These are phyloP conservation scores for Postia placenta DNA, from an alignment of 768 basidiomycete species.

Conservation along the genomic window DNA sequence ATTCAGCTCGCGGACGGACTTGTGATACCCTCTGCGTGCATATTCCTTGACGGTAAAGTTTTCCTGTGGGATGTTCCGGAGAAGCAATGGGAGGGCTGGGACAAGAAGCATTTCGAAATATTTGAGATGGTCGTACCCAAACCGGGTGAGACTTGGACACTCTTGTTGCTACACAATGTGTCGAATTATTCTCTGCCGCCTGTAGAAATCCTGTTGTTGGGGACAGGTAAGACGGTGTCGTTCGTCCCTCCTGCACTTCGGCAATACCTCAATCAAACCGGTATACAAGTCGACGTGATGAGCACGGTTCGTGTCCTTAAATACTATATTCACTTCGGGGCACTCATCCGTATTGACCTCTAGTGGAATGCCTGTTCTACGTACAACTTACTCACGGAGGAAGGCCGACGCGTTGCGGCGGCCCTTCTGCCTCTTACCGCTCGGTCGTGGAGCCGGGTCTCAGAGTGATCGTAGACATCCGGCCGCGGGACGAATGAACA, in stretches of 20 bases:
- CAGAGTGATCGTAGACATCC: neutral
- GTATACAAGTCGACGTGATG: constrained; percentile 87
- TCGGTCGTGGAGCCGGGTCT: constrained; percentile 38
- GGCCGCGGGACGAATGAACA: too few species aligned
- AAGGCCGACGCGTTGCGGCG: constrained; percentile 88
- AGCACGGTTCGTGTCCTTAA: constrained; percentile 54
- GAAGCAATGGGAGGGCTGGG: constrained; percentile 65
- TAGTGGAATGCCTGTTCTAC: constrained; percentile 93
- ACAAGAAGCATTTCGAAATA: constrained; percentile 63
- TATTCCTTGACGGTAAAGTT: constrained; percentile 82
- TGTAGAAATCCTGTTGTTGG: constrained; percentile 83
- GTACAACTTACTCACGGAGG: constrained; percentile 89
- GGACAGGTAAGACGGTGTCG: constrained; percentile 70
- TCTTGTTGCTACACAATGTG: neutral
- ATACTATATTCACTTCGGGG: neutral
- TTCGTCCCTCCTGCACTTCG: constrained; percentile 66
- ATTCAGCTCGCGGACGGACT: constrained; percentile 77
- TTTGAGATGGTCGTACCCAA: constrained; percentile 80
- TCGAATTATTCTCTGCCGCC: neutral
- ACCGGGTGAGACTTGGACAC: constrained; percentile 56
- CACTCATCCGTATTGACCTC: neutral
- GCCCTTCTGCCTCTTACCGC: constrained; percentile 70
- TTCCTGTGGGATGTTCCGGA: constrained; percentile 86
- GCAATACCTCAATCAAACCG: constrained; percentile 62
- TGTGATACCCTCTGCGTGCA: constrained; percentile 65